phyloP scores from a whole-genome alignment of 2,329 filamentous ascomycete genomes.

The Venturia asperata region DNA sequence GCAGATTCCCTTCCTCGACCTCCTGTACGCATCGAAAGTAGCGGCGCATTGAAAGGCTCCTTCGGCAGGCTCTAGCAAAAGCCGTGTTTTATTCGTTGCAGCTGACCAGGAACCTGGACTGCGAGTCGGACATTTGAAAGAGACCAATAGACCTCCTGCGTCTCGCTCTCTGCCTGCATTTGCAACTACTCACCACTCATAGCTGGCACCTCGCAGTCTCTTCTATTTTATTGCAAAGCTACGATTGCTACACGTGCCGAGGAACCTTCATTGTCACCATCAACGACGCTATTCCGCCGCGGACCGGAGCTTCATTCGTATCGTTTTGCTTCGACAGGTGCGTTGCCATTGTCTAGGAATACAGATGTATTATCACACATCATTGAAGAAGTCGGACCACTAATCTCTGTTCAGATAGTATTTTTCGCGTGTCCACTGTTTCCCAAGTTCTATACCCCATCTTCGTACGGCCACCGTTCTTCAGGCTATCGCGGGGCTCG shows the following conservation, averaged over 20 bases:
- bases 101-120: constrained; percentile 13
- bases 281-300: background rate
- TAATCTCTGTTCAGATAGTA: background rate
- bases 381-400: background rate
- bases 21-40: background rate
- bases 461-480: background rate
- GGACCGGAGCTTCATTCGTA: background rate
- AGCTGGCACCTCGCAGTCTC: background rate
- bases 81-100: background rate
- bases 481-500: constrained; percentile 2
- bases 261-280: background rate
- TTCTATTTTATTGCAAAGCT: background rate
- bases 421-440: background rate
- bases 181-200: background rate
- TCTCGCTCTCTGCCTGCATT: constrained; percentile 2
- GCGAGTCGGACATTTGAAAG: constrained; percentile 12
- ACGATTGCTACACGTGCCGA: background rate
- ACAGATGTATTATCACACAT: background rate
- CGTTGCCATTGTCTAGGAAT: background rate
- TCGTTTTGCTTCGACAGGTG: constrained; percentile 5
- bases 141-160: background rate
- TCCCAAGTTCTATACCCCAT: background rate
- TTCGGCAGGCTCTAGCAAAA: constrained; percentile 11
- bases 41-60: constrained; percentile 2
- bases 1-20: background rate